A percentile compares a stretch with the other conserved stretches of the same genome.
These are phyloP conservation scores for Gnaphalium uliginosum DNA, from an alignment of 129 eudicot species.

Conservation along the genomic window DNA sequence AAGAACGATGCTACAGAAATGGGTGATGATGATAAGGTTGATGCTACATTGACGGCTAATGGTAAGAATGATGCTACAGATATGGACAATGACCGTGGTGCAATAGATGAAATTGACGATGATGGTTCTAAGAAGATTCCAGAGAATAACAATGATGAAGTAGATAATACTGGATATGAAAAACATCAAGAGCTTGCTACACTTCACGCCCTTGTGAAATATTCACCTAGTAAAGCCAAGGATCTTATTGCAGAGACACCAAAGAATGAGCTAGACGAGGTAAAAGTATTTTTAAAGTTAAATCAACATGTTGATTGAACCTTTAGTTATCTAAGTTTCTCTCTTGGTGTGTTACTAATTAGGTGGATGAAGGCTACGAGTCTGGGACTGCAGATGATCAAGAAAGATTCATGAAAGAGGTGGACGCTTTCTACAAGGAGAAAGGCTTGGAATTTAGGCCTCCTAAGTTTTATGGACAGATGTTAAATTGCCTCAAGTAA, in stretches of 20 bases:
- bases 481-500: constrained; percentile 79
- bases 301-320: constrained; percentile 10
- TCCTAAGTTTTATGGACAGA: constrained; percentile 92
- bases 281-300: constrained; percentile 35
- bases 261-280: constrained; percentile 37
- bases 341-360: constrained; percentile 10
- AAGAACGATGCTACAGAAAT: constrained; percentile 20
- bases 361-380: constrained; percentile 80
- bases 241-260: constrained; percentile 36
- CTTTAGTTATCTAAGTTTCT: constrained; percentile 3
- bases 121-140: constrained; percentile 26
- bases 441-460: constrained; percentile 68
- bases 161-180: constrained; percentile 20
- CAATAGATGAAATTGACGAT: constrained; percentile 24
- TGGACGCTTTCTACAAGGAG: constrained; percentile 61
- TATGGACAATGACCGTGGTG: constrained; percentile 26
- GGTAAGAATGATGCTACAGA: constrained; percentile 22
- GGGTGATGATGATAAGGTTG: constrained; percentile 19
- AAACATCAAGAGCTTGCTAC: constrained; percentile 40
- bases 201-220: constrained; percentile 34
- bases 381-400: constrained; percentile 89
- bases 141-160: constrained; percentile 30
- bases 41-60: too few species aligned
- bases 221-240: constrained; percentile 37
- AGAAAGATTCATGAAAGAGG: constrained; percentile 73